These are phyloP conservation scores for Myochromella boudieri DNA, from an alignment of 768 basidiomycete species.

Conservation along the genomic window DNA sequence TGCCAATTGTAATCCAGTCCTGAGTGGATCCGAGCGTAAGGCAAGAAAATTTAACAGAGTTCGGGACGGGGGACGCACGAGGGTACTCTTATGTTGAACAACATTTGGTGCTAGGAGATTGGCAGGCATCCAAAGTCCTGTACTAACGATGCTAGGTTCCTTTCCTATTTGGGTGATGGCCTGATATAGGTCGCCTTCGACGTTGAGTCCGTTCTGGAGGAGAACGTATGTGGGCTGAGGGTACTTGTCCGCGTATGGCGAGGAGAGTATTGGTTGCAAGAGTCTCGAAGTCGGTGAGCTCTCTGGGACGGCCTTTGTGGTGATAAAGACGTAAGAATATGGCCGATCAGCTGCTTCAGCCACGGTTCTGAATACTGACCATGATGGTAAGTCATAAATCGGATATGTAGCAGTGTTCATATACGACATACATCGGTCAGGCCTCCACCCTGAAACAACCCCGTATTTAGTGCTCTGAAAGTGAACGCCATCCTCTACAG, in stretches of 20 bases:
- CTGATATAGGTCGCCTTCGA: conserved; percentile 65
- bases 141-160: conserved; percentile 53
- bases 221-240: conserved; percentile 61
- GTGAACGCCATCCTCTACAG: conserved; percentile 50
- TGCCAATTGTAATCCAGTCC: conserved; percentile 54
- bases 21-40: too few relatives aligned
- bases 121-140: conserved; percentile 54
- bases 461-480: conserved; percentile 64
- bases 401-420: not conserved
- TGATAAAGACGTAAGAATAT: conserved; percentile 66
- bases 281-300: conserved; percentile 53
- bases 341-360: conserved; percentile 56
- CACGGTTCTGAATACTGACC: conserved; percentile 60
- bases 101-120: conserved; percentile 46
- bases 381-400: conserved; percentile 3
- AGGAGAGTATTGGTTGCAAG: conserved; percentile 53
- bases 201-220: conserved; percentile 71
- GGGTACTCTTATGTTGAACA: too few relatives aligned
- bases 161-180: conserved; percentile 41
- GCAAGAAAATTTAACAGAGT: too few relatives aligned
- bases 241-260: conserved; percentile 42
- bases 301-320: conserved; percentile 75
- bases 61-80: too few relatives aligned
- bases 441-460: conserved; percentile 54
- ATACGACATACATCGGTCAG: conserved; percentile 63